Base-by-base conservation (phyloP, 352 stramenopile genomes). In the Phytophthora chlamydospora region DNA sequence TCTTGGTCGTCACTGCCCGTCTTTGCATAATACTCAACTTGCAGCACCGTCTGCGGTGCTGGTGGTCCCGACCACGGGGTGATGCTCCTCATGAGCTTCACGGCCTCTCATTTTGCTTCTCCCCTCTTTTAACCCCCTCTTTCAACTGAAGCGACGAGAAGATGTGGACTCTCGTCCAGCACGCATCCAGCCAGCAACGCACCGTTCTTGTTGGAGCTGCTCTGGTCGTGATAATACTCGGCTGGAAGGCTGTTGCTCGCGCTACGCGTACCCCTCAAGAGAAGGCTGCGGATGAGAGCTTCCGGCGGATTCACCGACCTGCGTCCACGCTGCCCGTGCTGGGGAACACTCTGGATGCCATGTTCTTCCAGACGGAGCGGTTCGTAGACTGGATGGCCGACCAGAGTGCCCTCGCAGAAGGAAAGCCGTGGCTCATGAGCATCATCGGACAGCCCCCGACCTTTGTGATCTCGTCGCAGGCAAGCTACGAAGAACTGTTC, bases 401-500 rank as follows among this genome's bases (percentile, higher is more conserved):
- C 38, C 64, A 83, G 53, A 69, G 68, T 45, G 43, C 59, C 4
- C 21, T 58, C 5, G 56, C 71, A 24, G 48, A 40, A 14, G 71
- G 71, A 29, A 76, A 71, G 41, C 43, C 62, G 12, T 80, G 58
- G 67, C 51, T 64, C 29, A 50, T 75, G 63, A 66, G 19, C 29
- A 71, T 66, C 44, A 4, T 62, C 8, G 62, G 66, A 21, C 42
- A 59, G 34, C 57, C 67, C 12, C 62, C 40, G 13, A 62, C 36
- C 8, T 69, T 82, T 12, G 52, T 88, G 31, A 33, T 84, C 10
- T 73, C 58, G 35, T 74, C 75, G 1, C 58, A 57, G 0, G 50
- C 76, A 36, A 53, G 48, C 33, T 73, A 75, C 24, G 75, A 87
- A 50, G 73, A 88, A 44, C 52, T 89, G 7, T 60, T 82, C 36